Conservation (phyloP, 2,329 filamentous ascomycete genomes). For the Trichoderma sp. region DNA sequence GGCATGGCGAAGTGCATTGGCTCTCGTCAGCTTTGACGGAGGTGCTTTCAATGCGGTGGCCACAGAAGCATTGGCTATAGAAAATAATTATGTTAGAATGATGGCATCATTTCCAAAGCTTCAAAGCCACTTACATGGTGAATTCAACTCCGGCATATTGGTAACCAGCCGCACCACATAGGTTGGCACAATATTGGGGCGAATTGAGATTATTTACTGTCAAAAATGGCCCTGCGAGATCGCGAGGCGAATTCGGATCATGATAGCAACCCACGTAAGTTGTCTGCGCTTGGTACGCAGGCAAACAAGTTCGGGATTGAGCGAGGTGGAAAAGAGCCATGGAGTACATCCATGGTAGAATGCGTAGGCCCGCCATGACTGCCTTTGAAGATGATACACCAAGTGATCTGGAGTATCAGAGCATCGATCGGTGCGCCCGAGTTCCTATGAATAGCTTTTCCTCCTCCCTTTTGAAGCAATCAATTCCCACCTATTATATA, state of each 20-base stretch:
- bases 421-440: background rate
- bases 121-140: constrained; percentile 11
- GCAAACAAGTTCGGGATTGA: constrained; percentile 18
- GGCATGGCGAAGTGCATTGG: constrained; percentile 19
- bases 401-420: background rate
- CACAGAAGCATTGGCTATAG: constrained; percentile 23
- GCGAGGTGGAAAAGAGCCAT: constrained; percentile 16
- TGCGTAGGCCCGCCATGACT: constrained; percentile 3
- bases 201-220: constrained; percentile 20
- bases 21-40: constrained; percentile 21
- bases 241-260: constrained; percentile 21
- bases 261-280: constrained; percentile 21
- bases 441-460: background rate
- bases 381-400: background rate
- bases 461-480: background rate
- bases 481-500: background rate
- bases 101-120: background rate
- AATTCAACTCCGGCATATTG: constrained; percentile 20
- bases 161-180: constrained; percentile 24
- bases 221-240: constrained; percentile 20
- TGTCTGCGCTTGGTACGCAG: constrained; percentile 17
- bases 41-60: constrained; percentile 20
- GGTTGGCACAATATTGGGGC: constrained; percentile 23
- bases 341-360: constrained; percentile 14
- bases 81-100: background rate